phyloP scores from a whole-genome alignment of 371 early-diverging fungal species.

The Smittium culicis region DNA sequence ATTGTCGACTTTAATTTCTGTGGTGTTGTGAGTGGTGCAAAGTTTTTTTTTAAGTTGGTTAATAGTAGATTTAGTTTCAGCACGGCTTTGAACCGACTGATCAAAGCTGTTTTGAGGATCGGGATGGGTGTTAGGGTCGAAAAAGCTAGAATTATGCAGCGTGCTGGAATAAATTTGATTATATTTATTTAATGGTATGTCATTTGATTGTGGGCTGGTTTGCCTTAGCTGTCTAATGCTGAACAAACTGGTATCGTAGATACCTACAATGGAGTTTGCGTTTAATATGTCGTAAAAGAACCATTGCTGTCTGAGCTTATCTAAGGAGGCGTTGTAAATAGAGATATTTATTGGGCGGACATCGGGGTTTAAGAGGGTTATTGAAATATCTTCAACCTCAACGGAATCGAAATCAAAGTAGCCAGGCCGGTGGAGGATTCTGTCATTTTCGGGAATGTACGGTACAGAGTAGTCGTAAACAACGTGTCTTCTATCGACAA shows the following conservation, averaged over 20 bases:
- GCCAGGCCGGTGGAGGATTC: constrained; percentile 53
- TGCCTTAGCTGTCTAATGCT: constrained; percentile 36
- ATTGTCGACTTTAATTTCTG: constrained; percentile 78
- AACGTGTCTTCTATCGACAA: constrained; percentile 74
- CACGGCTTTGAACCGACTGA: background rate
- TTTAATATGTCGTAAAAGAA: constrained; percentile 77
- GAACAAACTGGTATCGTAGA: constrained; percentile 86
- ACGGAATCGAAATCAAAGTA: constrained; percentile 75
- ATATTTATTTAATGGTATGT: background rate
- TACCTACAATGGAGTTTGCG: constrained; percentile 80
- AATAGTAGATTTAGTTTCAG: background rate
- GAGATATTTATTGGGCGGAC: constrained; percentile 81
- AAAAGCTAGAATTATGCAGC: background rate
- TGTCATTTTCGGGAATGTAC: constrained; percentile 43
- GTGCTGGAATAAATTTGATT: background rate
- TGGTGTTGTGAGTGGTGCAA: constrained; percentile 2
- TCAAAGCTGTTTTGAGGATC: background rate
- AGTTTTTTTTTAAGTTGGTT: background rate
- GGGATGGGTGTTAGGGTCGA: background rate
- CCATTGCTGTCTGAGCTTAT: constrained; percentile 79
- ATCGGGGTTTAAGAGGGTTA: constrained; percentile 55
- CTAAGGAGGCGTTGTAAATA: constrained; percentile 70
- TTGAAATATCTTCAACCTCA: constrained; percentile 53
- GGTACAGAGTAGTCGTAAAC: constrained; percentile 56
- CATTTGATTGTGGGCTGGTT: background rate